phyloP scores from a whole-genome alignment of 305 asterid genomes.

The Solanum hybrid region DNA sequence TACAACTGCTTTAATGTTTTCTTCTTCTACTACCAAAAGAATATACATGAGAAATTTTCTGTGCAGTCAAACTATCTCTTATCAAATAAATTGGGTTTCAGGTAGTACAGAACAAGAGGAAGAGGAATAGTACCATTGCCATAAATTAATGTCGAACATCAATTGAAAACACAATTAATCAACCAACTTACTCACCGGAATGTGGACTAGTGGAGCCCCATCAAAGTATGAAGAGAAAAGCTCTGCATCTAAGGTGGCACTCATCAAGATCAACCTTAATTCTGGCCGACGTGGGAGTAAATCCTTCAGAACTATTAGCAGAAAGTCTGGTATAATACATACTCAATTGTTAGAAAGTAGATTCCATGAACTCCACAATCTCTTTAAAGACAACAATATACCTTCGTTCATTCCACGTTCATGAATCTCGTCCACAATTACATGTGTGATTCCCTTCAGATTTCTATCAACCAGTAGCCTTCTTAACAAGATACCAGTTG shows the following conservation, averaged over 20 bases:
- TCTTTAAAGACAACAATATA: conserved; percentile 13
- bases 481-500: conserved; percentile 91
- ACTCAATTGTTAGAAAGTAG: conserved; percentile 16
- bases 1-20: neutral
- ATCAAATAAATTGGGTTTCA: neutral
- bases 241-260: conserved; percentile 92
- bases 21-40: neutral
- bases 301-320: conserved; percentile 81
- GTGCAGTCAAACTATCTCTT: neutral
- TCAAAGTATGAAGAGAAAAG: conserved; percentile 83
- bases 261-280: conserved; percentile 82
- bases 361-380: conserved; percentile 1
- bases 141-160: neutral
- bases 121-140: neutral
- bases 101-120: neutral
- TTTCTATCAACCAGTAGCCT: conserved; percentile 70
- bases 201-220: conserved; percentile 69
- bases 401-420: conserved; percentile 99
- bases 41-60: neutral
- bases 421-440: conserved; percentile 93
- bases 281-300: conserved; percentile 93
- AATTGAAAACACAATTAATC: neutral
- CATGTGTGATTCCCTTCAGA: conserved; percentile 83
- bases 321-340: conserved; percentile 58
- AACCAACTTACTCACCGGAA: conserved; percentile 48